A percentile compares a stretch with the other conserved stretches of the same genome.
Evolutionary conservation across 805 yeast genomes (phyloP).

Genomic region (Zygosaccharomyces bailii): DNA sequence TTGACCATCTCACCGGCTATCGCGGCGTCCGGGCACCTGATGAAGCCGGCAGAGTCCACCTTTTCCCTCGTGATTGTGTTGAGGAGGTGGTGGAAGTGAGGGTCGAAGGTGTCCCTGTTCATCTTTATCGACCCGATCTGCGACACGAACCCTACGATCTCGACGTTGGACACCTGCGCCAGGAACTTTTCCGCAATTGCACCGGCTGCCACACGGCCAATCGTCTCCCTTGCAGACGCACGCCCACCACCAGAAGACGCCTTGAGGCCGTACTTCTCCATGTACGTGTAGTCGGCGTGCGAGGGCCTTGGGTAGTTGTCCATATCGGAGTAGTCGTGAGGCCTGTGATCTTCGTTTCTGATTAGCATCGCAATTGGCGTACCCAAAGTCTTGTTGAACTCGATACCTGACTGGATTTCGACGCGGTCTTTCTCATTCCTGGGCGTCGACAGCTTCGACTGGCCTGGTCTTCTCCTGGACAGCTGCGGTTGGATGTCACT

Average conservation of each 20-base stretch:
- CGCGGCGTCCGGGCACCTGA: constrained; percentile 83
- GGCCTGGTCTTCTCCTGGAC: constrained; percentile 97
- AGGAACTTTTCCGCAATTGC: constrained; percentile 95
- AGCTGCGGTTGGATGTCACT: constrained; percentile 92
- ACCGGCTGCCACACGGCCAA: constrained; percentile 98
- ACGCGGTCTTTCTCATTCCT: constrained; percentile 93
- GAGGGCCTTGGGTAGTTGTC: constrained; percentile 96
- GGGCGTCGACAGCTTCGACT: constrained; percentile 87
- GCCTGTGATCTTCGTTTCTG: constrained; percentile 92
- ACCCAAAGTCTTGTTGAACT: constrained; percentile 84
- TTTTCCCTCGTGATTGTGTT: constrained; percentile 79
- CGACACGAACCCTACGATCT: constrained; percentile 95
- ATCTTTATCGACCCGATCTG: constrained; percentile 80
- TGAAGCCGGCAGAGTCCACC: constrained; percentile 84
- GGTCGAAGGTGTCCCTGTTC: constrained; percentile 65
- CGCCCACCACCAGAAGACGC: constrained; percentile 98
- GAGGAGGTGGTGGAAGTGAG: constrained; percentile 62
- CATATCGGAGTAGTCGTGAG: constrained; percentile 92
- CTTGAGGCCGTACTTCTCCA: constrained; percentile 85
- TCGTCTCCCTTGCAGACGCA: constrained; percentile 95
- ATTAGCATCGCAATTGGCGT: constrained; percentile 95
- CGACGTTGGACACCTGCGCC: constrained; percentile 71
- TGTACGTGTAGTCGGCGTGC: constrained; percentile 94
- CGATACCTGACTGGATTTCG: constrained; percentile 91
- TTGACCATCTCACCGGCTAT: constrained; percentile 77